Conservation (phyloP, 2,329 filamentous ascomycete genomes). For the Paracoccidioides lutzii region DNA sequence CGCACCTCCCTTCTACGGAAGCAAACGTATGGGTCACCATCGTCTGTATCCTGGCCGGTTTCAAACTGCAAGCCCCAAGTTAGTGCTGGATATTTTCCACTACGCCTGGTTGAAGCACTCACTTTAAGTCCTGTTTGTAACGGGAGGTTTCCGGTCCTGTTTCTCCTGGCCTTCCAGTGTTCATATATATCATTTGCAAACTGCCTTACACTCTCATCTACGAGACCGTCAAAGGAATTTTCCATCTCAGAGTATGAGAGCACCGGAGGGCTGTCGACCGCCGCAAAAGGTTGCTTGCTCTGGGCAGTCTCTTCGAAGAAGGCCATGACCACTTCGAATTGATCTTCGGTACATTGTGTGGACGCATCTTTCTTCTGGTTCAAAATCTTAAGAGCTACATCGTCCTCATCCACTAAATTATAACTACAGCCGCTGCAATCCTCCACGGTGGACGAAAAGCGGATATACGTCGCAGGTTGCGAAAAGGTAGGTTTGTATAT, state of each 20-base stretch:
- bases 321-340: constrained; percentile 89
- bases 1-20: constrained; percentile 91
- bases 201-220: constrained; percentile 41
- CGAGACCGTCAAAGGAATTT: constrained; percentile 48
- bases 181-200: constrained; percentile 73
- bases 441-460: constrained; percentile 95
- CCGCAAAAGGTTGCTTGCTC: constrained; percentile 73
- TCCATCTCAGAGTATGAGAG: constrained; percentile 63
- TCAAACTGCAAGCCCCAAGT: constrained; percentile 48
- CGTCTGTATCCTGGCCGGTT: constrained; percentile 84
- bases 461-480: constrained; percentile 85
- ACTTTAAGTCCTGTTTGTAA: constrained; percentile 68
- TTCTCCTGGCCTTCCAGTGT: constrained; percentile 68
- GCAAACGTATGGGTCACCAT: constrained; percentile 94
- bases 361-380: constrained; percentile 60
- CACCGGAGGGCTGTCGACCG: constrained; percentile 77
- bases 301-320: constrained; percentile 82
- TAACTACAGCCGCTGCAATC: constrained; percentile 84
- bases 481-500: constrained; percentile 70
- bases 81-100: neutral
- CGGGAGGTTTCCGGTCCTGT: constrained; percentile 53
- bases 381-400: constrained; percentile 67
- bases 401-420: constrained; percentile 88
- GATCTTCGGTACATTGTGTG: constrained; percentile 66
- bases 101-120: constrained; percentile 9